These are phyloP conservation scores for Cladorrhinum sp. DNA, from an alignment of 2,329 filamentous ascomycete species.

Conservation along the genomic window DNA sequence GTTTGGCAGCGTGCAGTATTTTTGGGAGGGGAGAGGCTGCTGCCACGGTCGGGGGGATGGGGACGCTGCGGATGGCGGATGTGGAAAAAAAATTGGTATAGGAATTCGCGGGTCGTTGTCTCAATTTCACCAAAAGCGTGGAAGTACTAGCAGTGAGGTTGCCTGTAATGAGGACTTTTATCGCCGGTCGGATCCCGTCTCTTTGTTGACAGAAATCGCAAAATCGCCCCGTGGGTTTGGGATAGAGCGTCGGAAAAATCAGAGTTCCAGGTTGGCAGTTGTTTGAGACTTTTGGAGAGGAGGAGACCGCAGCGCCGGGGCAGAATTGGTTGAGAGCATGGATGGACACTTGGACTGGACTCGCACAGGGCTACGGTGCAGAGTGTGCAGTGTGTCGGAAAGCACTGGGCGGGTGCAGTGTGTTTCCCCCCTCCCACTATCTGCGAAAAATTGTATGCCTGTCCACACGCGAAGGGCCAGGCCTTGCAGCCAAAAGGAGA, in stretches of 20 bases:
- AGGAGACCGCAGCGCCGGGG: constrained; percentile 21
- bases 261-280: constrained; percentile 18
- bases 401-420: constrained; percentile 13
- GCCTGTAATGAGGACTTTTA: constrained; percentile 22
- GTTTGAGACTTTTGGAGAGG: constrained; percentile 24
- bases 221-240: constrained; percentile 18
- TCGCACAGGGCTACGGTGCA: constrained; percentile 16
- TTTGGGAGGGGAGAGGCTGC: constrained; percentile 5
- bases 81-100: constrained; percentile 22
- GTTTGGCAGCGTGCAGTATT: constrained; percentile 9
- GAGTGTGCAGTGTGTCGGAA: constrained; percentile 10
- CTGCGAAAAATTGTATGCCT: constrained; percentile 22
- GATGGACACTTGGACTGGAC: constrained; percentile 10
- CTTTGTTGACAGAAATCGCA: constrained; percentile 16
- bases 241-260: constrained; percentile 23
- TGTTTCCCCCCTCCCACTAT: background rate
- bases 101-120: constrained; percentile 23
- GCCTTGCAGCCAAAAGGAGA: constrained; percentile 1
- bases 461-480: constrained; percentile 1
- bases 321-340: constrained; percentile 21
- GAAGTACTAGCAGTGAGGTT: constrained; percentile 17
- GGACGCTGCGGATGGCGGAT: constrained; percentile 13
- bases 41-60: constrained; percentile 25
- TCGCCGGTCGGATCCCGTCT: constrained; percentile 21
- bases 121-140: constrained; percentile 19